Evolutionary conservation across 2,329 filamentous ascomycete species (phyloP).

Genomic region (Microdochium bolleyi): DNA sequence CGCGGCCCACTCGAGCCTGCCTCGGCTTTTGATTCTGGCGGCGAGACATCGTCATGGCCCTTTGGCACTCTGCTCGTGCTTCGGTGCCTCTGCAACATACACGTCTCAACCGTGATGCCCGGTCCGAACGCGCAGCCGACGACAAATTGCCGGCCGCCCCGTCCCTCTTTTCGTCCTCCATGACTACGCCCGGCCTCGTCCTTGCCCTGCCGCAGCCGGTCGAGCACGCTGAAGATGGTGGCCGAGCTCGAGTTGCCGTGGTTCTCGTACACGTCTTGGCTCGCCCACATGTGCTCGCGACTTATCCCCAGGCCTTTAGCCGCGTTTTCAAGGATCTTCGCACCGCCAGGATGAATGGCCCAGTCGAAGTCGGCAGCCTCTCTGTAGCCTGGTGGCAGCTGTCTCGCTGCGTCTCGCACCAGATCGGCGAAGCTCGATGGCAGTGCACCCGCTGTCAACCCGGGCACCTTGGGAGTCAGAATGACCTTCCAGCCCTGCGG

Average conservation of each 20-base stretch:
- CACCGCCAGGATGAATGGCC: slow-evolving; percentile 65
- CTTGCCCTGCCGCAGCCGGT: slow-evolving; percentile 44
- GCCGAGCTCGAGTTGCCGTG: slow-evolving; percentile 64
- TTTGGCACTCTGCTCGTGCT: slow-evolving; percentile 28
- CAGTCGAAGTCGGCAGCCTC: slow-evolving; percentile 57
- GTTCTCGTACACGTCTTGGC: slow-evolving; percentile 59
- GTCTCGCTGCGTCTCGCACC: slow-evolving; percentile 31
- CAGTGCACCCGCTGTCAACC: slow-evolving; percentile 42
- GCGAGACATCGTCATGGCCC: too few species aligned
- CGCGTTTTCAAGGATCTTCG: slow-evolving; percentile 57
- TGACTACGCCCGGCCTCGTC: slow-evolving; percentile 52
- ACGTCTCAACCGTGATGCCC: slow-evolving; percentile 61
- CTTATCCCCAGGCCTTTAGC: slow-evolving; percentile 49
- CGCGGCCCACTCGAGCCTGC: too few species aligned
- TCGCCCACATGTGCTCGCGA: slow-evolving; percentile 59
- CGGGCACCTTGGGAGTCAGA: slow-evolving; percentile 52
- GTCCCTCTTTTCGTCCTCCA: too few species aligned
- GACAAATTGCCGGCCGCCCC: slow-evolving; percentile 45
- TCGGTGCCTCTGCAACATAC: slow-evolving; percentile 48
- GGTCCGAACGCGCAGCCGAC: slow-evolving; percentile 64
- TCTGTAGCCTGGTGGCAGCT: slow-evolving; percentile 34
- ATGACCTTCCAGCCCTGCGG: slow-evolving; percentile 61
- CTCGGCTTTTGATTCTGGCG: too few species aligned
- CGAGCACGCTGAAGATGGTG: slow-evolving; percentile 60
- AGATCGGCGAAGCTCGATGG: slow-evolving; percentile 46